phyloP scores from a whole-genome alignment of 1,284 basidiomycete species.

The Testicularia cyperi region DNA sequence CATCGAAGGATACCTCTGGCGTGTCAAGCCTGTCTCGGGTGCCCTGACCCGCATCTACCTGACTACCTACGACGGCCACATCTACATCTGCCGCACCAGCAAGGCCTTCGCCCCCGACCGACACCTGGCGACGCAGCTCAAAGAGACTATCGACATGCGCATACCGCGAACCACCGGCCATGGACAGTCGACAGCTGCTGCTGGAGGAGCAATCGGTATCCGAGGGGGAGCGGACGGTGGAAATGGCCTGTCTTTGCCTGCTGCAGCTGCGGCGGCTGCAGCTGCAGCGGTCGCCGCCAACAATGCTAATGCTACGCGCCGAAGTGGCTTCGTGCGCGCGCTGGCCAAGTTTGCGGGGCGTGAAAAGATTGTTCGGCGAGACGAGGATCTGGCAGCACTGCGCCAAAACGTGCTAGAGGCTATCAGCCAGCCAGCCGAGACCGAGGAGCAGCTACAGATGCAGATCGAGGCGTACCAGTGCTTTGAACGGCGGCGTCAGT shows the following conservation, averaged over 20 bases:
- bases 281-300: too few relatives aligned
- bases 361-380: slow-evolving; percentile 30
- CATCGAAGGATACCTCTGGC: slow-evolving; percentile 75
- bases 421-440: slow-evolving; percentile 34
- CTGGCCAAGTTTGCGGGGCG: slow-evolving; percentile 32
- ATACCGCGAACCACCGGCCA: slow-evolving; percentile 13
- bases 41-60: slow-evolving; percentile 71
- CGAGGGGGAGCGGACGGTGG: too few relatives aligned
- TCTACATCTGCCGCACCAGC: slow-evolving; percentile 68
- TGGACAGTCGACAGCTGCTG: too few relatives aligned
- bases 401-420: slow-evolving; percentile 51
- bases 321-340: slow-evolving; percentile 12
- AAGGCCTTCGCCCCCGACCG: slow-evolving; percentile 72
- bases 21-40: slow-evolving; percentile 69
- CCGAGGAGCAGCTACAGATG: slow-evolving; percentile 36
- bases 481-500: slow-evolving; percentile 64
- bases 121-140: slow-evolving; percentile 63
- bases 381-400: slow-evolving; percentile 59
- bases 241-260: too few relatives aligned
- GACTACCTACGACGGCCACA: slow-evolving; percentile 71
- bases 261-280: too few relatives aligned
- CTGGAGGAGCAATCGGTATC: too few relatives aligned
- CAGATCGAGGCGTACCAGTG: slow-evolving; percentile 46
- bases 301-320: too few relatives aligned
- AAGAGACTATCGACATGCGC: slow-evolving; percentile 26